A percentile compares a stretch with the other conserved stretches of the same genome.
Conservation (phyloP, 2,329 filamentous ascomycete genomes). For the Didymella glomerata region DNA sequence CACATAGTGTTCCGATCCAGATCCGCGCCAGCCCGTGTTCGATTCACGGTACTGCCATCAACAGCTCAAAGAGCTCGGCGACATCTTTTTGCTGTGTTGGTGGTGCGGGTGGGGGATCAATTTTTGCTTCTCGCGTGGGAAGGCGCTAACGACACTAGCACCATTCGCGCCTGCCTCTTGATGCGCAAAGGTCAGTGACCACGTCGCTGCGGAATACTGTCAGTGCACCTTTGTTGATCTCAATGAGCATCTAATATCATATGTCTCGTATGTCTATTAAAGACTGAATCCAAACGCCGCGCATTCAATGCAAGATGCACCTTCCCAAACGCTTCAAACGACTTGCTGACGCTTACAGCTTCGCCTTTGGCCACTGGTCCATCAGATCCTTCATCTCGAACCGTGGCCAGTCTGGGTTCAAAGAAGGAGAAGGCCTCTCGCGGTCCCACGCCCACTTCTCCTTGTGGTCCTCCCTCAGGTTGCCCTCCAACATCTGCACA, state of each 20-base stretch:
- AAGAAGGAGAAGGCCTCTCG: constrained; percentile 60
- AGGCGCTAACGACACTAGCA: background rate
- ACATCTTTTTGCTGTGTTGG: background rate
- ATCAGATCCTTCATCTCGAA: constrained; percentile 65
- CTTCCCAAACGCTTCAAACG: background rate
- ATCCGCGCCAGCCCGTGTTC: constrained; percentile 51
- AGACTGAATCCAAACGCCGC: constrained; percentile 10
- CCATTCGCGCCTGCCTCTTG: background rate
- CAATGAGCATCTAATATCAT: background rate
- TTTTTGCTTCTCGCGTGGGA: background rate
- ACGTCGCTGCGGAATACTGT: too few species aligned
- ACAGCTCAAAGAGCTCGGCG: background rate
- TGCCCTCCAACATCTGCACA: constrained; percentile 59
- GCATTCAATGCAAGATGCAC: constrained; percentile 19
- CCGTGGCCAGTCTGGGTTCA: constrained; percentile 66
- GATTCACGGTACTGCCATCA: constrained; percentile 34
- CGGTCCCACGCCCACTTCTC: constrained; percentile 72
- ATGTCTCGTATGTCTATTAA: background rate
- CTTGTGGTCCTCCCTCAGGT: constrained; percentile 56
- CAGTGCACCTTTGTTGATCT: background rate
- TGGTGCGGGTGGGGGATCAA: background rate
- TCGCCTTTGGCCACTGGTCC: constrained; percentile 45
- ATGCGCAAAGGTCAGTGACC: too few species aligned
- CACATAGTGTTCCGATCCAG: constrained; percentile 35
- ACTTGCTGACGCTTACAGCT: constrained; percentile 28